phyloP scores from a whole-genome alignment of 257 asterid species.

The Ocimum tenuiflorum region DNA sequence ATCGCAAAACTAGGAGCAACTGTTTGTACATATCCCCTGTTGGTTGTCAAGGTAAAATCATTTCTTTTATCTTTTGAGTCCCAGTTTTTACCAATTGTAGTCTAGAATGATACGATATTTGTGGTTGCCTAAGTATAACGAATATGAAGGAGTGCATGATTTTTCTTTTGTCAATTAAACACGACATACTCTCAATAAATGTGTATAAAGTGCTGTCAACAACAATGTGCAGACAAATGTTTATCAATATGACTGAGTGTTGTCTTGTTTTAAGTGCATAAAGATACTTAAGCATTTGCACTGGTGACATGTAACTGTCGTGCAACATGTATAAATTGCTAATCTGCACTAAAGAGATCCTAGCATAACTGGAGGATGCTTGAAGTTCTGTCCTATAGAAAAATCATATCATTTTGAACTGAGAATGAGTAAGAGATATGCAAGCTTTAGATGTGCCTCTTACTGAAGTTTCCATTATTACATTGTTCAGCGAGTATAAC shows the following conservation, averaged over 20 bases:
- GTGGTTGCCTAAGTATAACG: constrained; percentile 6
- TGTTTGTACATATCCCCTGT: constrained; percentile 73
- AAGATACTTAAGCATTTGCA: background rate
- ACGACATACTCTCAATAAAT: background rate
- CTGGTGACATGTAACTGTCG: background rate
- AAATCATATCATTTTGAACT: background rate
- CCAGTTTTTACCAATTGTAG: background rate
- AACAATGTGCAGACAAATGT: background rate
- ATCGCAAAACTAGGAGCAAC: constrained; percentile 94
- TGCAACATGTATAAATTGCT: background rate
- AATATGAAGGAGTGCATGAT: background rate
- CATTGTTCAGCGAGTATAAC: background rate
- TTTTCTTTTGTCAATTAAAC: background rate
- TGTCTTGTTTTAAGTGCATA: background rate
- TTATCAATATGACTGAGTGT: background rate
- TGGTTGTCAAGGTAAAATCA: constrained; percentile 73
- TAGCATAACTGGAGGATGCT: background rate
- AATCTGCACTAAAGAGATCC: background rate
- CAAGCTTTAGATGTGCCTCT: background rate
- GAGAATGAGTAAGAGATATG: background rate
- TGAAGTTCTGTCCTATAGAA: constrained; percentile 4
- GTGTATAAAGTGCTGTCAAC: background rate
- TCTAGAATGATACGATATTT: background rate
- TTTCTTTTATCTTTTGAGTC: background rate
- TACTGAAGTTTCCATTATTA: background rate